Base-by-base conservation (phyloP, 2,329 filamentous ascomycete genomes). In the Penicillium aurantiogriseum region DNA sequence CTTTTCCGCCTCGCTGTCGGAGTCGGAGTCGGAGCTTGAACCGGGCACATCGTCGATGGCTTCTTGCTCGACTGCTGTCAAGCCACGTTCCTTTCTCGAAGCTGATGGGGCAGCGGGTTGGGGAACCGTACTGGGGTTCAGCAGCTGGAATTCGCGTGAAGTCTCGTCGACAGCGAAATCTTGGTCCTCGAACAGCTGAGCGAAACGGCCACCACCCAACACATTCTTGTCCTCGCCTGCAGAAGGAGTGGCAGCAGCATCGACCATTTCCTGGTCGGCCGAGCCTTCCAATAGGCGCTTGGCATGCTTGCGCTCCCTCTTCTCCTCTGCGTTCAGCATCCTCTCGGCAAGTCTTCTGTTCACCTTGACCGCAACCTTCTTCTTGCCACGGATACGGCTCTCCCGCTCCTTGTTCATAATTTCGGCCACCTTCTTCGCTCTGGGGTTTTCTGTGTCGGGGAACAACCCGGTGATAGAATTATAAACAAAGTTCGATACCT, bases 341-440 rank as follows among this genome's bases (percentile, higher is more conserved):
- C 79, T 83, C 73, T 88, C 85, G n/a, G 85, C 85, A 46, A 87
- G 75, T 63, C 77, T 82, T 58, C 83, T 79, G 71, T 99, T 99
- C 78, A 99, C 92, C 82, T 97, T 97, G 80, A 86, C 85, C 15
- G 80, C 75, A 8, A 95, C 89, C 82, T 96, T 97, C 81, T 96
- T 97, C 76, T 88, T 91, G 63, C 93, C 92, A 67, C 94, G 86
- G 69, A 99, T 97, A 65, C 94, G 85, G 73, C 88, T 95, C 70
- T 94, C 91, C n/a, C 94, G 87, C 77, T 97, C 92, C 78, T 97
- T 96, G 71, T 96, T 91, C 62, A 99, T 91, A 82, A 93, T 96
- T 71, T 96, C 91, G 75, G 93, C 91, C 67, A 99, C 87, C 49
- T 53, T 64, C 89, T 88, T 81, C 96, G 97, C 59, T 88, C 87